These are phyloP conservation scores for Orbilia ellipsospora DNA, from an alignment of 2,329 filamentous ascomycete species.

Conservation along the genomic window DNA sequence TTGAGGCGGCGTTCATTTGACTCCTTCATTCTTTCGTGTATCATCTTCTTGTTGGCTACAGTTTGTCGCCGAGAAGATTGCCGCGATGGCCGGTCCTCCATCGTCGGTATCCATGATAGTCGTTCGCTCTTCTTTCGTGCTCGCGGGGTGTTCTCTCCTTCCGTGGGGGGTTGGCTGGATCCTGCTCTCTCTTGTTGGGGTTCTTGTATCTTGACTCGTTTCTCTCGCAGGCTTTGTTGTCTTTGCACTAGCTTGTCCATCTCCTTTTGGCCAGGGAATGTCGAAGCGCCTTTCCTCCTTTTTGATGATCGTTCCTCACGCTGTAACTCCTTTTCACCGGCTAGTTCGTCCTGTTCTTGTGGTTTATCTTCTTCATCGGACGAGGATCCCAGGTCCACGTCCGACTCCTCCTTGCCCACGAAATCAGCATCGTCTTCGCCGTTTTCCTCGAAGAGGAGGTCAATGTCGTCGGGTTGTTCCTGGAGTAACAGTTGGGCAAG, in stretches of 20 bases:
- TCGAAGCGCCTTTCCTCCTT: slow-evolving; percentile 82
- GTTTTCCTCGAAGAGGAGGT: slow-evolving; percentile 79
- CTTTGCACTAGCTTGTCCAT: slow-evolving; percentile 47
- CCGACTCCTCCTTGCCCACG: slow-evolving; percentile 76
- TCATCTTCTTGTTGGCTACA: slow-evolving; percentile 58
- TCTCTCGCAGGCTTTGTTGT: slow-evolving; percentile 45
- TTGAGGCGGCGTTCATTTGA: slow-evolving; percentile 64
- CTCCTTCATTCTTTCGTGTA: slow-evolving; percentile 73
- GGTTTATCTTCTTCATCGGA: slow-evolving; percentile 84
- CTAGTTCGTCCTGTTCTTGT: slow-evolving; percentile 71
- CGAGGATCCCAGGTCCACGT: slow-evolving; percentile 87
- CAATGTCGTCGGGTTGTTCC: slow-evolving; percentile 74
- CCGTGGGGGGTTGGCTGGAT: slow-evolving; percentile 1
- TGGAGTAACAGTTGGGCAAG: slow-evolving; percentile 81
- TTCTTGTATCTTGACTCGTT: slow-evolving; percentile 49
- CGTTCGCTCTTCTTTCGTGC: slow-evolving; percentile 77
- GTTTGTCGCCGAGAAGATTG: slow-evolving; percentile 68
- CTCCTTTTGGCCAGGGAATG: slow-evolving; percentile 65
- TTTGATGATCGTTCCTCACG: slow-evolving; percentile 71
- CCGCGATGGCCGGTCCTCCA: slow-evolving; percentile 60
- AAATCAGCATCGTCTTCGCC: slow-evolving; percentile 74
- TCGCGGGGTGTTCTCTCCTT: slow-evolving; percentile 56
- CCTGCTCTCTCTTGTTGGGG: slow-evolving; percentile 20
- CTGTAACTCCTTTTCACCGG: slow-evolving; percentile 88
- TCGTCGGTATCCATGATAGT: slow-evolving; percentile 73